These are phyloP conservation scores for Coemansia pectinata DNA, from an alignment of 192 early-diverging fungal species.

Conservation along the genomic window DNA sequence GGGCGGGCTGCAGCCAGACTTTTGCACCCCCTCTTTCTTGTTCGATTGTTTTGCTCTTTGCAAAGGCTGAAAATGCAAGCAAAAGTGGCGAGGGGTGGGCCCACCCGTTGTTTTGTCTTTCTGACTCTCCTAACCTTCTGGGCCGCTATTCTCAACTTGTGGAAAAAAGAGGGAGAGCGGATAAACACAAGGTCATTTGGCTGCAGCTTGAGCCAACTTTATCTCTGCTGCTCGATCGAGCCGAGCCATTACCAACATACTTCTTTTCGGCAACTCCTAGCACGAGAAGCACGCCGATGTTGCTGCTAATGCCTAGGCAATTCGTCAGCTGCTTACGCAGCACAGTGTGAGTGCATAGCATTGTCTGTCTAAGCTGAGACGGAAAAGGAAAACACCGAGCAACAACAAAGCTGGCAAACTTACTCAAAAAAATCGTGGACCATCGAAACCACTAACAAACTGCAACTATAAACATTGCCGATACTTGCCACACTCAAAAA, in stretches of 20 bases:
- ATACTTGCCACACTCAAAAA: constrained; percentile 1
- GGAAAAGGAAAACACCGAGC: not conserved
- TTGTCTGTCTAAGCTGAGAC: not conserved
- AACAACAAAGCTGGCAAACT: not conserved
- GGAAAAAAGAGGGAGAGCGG: not conserved
- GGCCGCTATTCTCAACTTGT: not conserved
- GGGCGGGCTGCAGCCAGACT: constrained; percentile 1
- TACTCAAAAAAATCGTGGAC: not conserved
- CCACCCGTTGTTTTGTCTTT: not conserved
- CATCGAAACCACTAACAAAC: not conserved
- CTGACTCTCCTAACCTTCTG: not conserved
- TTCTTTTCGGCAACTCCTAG: not conserved
- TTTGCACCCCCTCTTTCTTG: not conserved
- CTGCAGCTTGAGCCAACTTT: not conserved
- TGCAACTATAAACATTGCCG: not conserved
- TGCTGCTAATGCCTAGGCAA: not conserved
- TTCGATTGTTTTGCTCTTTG: not conserved
- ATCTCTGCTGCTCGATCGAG: not conserved
- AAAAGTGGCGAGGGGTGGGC: not conserved
- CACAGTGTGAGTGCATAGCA: not conserved
- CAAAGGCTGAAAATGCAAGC: not conserved
- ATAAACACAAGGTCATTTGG: not conserved
- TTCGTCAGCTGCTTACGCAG: not conserved
- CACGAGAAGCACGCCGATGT: not conserved
- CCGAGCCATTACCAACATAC: not conserved